Base-by-base conservation (phyloP, 2,329 filamentous ascomycete genomes). In the Chaetothyriales sp. region DNA sequence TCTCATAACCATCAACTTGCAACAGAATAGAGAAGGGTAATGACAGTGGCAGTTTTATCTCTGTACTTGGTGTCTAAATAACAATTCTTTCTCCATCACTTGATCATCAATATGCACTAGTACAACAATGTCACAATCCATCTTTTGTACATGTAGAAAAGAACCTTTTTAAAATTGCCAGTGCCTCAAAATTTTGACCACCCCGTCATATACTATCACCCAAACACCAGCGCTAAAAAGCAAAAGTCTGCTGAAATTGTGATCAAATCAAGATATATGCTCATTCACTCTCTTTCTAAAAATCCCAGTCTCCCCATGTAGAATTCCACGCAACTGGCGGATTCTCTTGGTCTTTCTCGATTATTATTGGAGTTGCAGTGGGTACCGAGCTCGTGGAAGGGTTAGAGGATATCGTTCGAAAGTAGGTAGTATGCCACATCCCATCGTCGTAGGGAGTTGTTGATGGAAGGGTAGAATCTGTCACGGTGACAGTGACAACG, bases 351-450 rank as follows among this genome's bases (percentile, higher is more conserved):
- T 4, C 15, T 5, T 39, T 39, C 10, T 39, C 32, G 8, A 39
- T 39, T 39, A 3, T 15, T 39, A 15, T 15, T 39, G 10, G 12
- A 15, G 43, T 45, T 45, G 43, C 10, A 19, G 8, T 19, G 19
- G 43, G n/a, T 45, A n/a, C 12, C 6, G 43, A 26, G 43, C 8
- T 45, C 18, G 43, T 1, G 22, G 43, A 20, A 10, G 43, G 22
- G 19, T 2, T 19, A 20, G 43, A 45, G 18, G 43, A 47, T n/a
- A 20, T 50, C 5, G 50, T 57, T 32, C 54, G 55, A 51, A 57
- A 60, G 49, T 63, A 64, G 18, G 55, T 58, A 3, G 61, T 64
- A 50, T 63, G 62, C 61, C 61, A 64, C 53, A 57, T 56, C 26
- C 62, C 62, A 49, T 63, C 53, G 46, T 64, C 62, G 39, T 61